These are phyloP conservation scores for Ceratocystis diversiconidia DNA, from an alignment of 2,329 filamentous ascomycete species.

Conservation along the genomic window DNA sequence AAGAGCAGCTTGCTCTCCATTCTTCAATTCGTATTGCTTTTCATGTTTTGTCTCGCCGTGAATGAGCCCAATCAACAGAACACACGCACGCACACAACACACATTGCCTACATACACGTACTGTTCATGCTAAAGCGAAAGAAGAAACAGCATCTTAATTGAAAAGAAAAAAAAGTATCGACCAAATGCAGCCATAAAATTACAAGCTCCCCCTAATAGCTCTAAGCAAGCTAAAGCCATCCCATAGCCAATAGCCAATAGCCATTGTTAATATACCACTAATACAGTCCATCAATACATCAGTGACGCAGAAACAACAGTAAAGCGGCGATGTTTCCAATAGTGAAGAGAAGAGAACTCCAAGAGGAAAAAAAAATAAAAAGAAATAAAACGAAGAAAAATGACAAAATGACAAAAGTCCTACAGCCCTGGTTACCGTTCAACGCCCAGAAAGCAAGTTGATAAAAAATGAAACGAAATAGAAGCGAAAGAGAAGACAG, in stretches of 20 bases:
- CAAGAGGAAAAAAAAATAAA: neutral
- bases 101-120: too few relatives aligned
- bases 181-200: conserved; percentile 5
- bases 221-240: neutral
- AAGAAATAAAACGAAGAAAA: conserved; percentile 1
- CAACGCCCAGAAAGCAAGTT: conserved; percentile 13
- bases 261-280: neutral
- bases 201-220: neutral
- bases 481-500: neutral
- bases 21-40: too few relatives aligned
- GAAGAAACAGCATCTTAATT: neutral
- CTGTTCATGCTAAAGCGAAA: neutral
- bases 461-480: conserved; percentile 4
- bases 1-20: conserved; percentile 18
- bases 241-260: neutral
- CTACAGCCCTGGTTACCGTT: conserved; percentile 11
- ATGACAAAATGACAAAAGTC: neutral
- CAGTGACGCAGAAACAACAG: neutral
- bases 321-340: neutral
- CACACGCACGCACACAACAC: too few relatives aligned
- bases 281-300: neutral
- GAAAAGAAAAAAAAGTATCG: neutral
- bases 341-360: neutral
- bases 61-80: too few relatives aligned
- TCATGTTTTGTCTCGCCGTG: too few relatives aligned